A percentile compares a stretch with the other conserved stretches of the same genome.
Evolutionary conservation across 495 filamentous ascomycete genomes (phyloP).

Genomic region (Friedmanniomyces endolithicus): DNA sequence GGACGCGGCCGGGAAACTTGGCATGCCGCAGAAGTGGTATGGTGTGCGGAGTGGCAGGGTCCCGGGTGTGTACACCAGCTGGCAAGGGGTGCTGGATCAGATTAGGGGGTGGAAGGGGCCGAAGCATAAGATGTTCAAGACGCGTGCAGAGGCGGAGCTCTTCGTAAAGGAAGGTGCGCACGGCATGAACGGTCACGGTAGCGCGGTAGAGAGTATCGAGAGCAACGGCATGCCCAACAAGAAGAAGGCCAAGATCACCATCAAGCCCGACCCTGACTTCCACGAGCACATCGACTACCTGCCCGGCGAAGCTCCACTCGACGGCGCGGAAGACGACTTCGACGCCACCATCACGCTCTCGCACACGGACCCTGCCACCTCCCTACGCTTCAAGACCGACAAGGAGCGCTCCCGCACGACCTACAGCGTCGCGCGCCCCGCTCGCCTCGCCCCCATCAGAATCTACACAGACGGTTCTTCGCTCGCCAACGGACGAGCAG

Average conservation of each 20-base stretch:
- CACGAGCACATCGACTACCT: constrained; percentile 32
- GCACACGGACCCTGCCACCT: constrained; percentile 41
- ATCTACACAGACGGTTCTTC: constrained; percentile 88
- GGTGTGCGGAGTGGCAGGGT: constrained; percentile 67
- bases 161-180: constrained; percentile 46
- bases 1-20: not conserved
- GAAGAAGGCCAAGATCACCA: constrained; percentile 31
- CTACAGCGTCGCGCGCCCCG: constrained; percentile 23
- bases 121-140: constrained; percentile 71
- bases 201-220: constrained; percentile 16
- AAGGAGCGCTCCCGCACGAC: constrained; percentile 39
- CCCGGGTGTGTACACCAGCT: constrained; percentile 86
- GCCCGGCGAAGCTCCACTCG: constrained; percentile 44
- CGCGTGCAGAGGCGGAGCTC: constrained; percentile 60
- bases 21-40: constrained; percentile 48
- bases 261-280: constrained; percentile 15
- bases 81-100: constrained; percentile 63
- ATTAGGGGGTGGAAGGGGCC: constrained; percentile 66
- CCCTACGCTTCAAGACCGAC: constrained; percentile 44
- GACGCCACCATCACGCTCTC: constrained; percentile 43
- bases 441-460: constrained; percentile 39
- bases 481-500: constrained; percentile 58
- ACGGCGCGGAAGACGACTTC: constrained; percentile 50
- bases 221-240: constrained; percentile 8
- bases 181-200: not conserved